Evolutionary conservation across 2,329 filamentous ascomycete species (phyloP).

Genomic region (Emmonsiellopsis sp.): DNA sequence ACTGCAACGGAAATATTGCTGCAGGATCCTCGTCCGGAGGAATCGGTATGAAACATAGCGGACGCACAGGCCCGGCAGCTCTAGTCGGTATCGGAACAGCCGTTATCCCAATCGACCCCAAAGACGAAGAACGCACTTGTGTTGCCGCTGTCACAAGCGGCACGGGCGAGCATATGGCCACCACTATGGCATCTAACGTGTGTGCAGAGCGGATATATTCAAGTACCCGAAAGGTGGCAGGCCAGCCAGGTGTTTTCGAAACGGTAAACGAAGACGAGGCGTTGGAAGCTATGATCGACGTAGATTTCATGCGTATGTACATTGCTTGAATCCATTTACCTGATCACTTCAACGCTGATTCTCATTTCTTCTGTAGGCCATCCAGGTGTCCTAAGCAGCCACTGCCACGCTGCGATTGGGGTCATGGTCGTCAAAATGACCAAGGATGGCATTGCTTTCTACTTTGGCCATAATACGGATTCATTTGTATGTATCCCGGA

Average conservation of each 20-base stretch:
- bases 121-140: slow-evolving; percentile 57
- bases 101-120: slow-evolving; percentile 66
- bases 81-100: slow-evolving; percentile 85
- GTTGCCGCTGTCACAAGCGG: slow-evolving; percentile 86
- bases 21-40: slow-evolving; percentile 93
- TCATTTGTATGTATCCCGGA: slow-evolving; percentile 45
- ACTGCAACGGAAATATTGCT: slow-evolving; percentile 75
- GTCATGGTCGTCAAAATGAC: slow-evolving; percentile 84
- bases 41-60: slow-evolving; percentile 96
- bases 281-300: slow-evolving; percentile 65
- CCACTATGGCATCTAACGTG: slow-evolving; percentile 78
- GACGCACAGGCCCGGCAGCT: slow-evolving; percentile 83
- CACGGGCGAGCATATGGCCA: slow-evolving; percentile 96
- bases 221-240: slow-evolving; percentile 48
- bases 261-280: slow-evolving; percentile 67
- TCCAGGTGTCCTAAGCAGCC: slow-evolving; percentile 69
- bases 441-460: slow-evolving; percentile 65
- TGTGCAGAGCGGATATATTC: slow-evolving; percentile 80
- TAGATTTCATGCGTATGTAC: slow-evolving; percentile 73
- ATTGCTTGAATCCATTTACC: background rate
- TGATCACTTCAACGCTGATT: background rate
- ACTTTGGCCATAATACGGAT: slow-evolving; percentile 95
- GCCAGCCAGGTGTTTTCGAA: slow-evolving; percentile 49
- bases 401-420: slow-evolving; percentile 79
- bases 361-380: slow-evolving; percentile 43